These are phyloP conservation scores for Oenanthe sinensis DNA, from an alignment of 129 eudicot genomes.

Conservation along the genomic window DNA sequence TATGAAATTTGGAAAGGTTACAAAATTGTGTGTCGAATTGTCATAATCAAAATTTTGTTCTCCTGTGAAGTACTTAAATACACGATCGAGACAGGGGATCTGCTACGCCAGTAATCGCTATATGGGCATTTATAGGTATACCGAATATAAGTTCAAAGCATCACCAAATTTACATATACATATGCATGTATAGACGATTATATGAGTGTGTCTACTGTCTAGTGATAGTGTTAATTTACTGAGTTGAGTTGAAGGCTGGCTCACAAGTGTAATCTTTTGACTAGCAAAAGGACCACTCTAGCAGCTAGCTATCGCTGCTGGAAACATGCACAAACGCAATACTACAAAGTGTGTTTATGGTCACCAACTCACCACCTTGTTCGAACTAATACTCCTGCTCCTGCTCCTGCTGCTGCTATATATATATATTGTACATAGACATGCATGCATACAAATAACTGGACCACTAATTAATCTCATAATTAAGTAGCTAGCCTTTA, in stretches of 20 bases:
- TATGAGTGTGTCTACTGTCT: too few relatives aligned
- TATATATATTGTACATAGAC: too few relatives aligned
- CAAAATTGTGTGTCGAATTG: not conserved
- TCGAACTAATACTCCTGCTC: not conserved
- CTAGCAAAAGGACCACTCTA: constrained; percentile 1
- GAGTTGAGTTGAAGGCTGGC: not conserved
- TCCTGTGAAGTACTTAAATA: not conserved
- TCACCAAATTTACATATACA: not conserved
- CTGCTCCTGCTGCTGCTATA: not conserved
- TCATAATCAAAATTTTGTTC: not conserved
- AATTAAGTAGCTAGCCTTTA: not conserved
- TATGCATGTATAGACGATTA: not conserved
- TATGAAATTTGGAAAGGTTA: not conserved
- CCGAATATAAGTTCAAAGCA: not conserved
- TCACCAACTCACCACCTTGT: not conserved
- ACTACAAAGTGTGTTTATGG: not conserved
- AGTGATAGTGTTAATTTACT: not conserved
- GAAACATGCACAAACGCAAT: not conserved
- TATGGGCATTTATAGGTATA: not conserved
- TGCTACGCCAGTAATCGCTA: not conserved
- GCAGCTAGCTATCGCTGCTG: not conserved
- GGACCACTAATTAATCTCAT: constrained; percentile 1
- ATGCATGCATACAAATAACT: not conserved
- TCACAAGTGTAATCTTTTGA: not conserved
- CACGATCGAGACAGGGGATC: not conserved